Conservation (phyloP, 331 rosid species). For the Malus hybrid region DNA sequence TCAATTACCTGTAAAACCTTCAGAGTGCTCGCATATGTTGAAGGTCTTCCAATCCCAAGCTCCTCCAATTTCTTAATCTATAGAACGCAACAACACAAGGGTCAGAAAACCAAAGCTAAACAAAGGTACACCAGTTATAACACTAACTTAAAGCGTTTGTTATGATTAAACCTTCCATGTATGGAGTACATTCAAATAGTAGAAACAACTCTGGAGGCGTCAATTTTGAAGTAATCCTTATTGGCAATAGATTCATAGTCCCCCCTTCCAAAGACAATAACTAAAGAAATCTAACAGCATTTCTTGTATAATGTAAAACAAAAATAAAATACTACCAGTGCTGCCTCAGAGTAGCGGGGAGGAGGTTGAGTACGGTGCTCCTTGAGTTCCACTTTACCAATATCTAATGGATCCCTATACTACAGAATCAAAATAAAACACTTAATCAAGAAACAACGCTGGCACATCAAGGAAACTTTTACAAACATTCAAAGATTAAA, state of each 20-base stretch:
- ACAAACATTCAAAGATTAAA: background rate
- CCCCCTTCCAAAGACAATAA: background rate
- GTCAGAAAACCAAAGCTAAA: background rate
- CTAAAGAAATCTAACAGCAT: background rate
- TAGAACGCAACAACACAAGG: conserved; percentile 12
- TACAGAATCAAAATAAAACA: conserved; percentile 38
- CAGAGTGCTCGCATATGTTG: conserved; percentile 81
- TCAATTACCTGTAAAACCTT: conserved; percentile 76
- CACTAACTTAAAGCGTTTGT: background rate
- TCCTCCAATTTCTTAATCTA: conserved; percentile 96
- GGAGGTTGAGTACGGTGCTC: conserved; percentile 87
- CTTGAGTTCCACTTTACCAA: conserved; percentile 45
- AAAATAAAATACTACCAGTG: conserved; percentile 48
- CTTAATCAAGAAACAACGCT: background rate
- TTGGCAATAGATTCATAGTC: background rate
- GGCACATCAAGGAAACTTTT: too few relatives aligned
- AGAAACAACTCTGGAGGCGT: background rate
- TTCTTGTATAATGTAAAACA: background rate
- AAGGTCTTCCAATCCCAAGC: conserved; percentile 99
- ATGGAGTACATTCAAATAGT: background rate
- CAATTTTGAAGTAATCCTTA: background rate
- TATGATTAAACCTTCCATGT: background rate
- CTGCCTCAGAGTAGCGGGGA: conserved; percentile 79
- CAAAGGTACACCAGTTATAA: background rate
- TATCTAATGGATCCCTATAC: conserved; percentile 53